phyloP scores from a whole-genome alignment of 2,329 filamentous ascomycete genomes.

The Pseudohalonectria lignicola region DNA sequence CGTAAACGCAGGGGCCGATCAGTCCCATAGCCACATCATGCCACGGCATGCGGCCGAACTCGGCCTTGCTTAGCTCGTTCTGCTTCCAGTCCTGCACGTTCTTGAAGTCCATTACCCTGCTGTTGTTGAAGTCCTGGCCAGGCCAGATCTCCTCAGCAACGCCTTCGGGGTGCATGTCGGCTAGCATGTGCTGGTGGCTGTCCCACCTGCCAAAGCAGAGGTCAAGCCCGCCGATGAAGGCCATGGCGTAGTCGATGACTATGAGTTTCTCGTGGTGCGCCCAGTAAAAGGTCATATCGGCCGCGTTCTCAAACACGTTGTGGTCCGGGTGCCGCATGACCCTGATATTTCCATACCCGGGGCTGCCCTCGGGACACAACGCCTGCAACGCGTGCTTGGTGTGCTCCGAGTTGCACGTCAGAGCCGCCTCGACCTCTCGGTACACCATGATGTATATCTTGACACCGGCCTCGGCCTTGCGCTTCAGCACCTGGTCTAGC shows the following conservation, averaged over 20 bases:
- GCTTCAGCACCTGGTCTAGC: constrained; percentile 77
- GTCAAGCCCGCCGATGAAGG: constrained; percentile 90
- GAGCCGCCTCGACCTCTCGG: constrained; percentile 68
- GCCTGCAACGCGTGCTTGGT: constrained; percentile 77
- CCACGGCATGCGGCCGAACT: constrained; percentile 96
- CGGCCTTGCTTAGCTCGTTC: constrained; percentile 84
- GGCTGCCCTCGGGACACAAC: constrained; percentile 70
- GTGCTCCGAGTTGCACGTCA: constrained; percentile 88
- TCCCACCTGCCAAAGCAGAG: constrained; percentile 97
- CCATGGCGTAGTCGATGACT: constrained; percentile 81
- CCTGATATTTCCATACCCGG: constrained; percentile 78
- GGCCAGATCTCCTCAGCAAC: constrained; percentile 80
- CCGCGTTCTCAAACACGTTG: constrained; percentile 85
- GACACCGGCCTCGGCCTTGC: constrained; percentile 81
- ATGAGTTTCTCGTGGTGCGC: constrained; percentile 98
- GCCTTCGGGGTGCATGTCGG: constrained; percentile 79
- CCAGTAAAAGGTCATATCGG: constrained; percentile 96
- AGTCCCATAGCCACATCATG: constrained; percentile 90
- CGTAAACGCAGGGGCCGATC: constrained; percentile 81
- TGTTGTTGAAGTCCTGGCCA: constrained; percentile 97
- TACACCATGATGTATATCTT: constrained; percentile 93
- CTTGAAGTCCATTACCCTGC: constrained; percentile 90
- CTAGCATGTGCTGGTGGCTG: constrained; percentile 68
- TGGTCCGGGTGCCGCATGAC: constrained; percentile 91
- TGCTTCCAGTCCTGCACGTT: constrained; percentile 85